A percentile compares a stretch with the other conserved stretches of the same genome.
Evolutionary conservation across 73 alveolate species (phyloP).

Genomic region (Paramecium sexaurelia): DNA sequence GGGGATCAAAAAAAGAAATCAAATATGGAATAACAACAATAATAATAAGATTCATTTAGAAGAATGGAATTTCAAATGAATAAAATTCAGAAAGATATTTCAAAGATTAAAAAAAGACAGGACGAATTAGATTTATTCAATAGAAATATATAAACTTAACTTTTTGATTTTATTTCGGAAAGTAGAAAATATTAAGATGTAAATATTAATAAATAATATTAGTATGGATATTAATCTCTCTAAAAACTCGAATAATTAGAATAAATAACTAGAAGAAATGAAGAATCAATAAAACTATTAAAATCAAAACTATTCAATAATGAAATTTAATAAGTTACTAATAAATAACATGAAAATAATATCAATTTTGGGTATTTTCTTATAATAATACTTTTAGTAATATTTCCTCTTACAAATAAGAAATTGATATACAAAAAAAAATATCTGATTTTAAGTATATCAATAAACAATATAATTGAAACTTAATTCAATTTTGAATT

Average conservation of each 20-base stretch:
- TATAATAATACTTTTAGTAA: not conserved
- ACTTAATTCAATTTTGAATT: not conserved
- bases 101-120: not conserved
- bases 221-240: not conserved
- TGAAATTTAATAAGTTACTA: not conserved
- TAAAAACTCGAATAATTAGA: conserved; percentile 9
- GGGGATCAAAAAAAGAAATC: not conserved
- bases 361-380: not conserved
- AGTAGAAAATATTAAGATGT: conserved; percentile 4
- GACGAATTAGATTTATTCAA: not conserved
- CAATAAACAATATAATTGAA: not conserved
- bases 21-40: not conserved
- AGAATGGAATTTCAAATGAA: conserved; percentile 22
- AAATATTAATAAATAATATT: not conserved
- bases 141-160: not conserved
- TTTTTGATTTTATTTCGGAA: conserved; percentile 19
- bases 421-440: not conserved
- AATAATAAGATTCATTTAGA: conserved; percentile 15
- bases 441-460: not conserved
- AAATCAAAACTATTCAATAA: not conserved
- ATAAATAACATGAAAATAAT: not conserved
- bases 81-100: not conserved
- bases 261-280: conserved; percentile 12
- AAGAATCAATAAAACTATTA: not conserved
- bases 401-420: not conserved